These are phyloP conservation scores for Neofusicoccum umdonicola DNA, from an alignment of 2,329 filamentous ascomycete genomes.

Conservation along the genomic window DNA sequence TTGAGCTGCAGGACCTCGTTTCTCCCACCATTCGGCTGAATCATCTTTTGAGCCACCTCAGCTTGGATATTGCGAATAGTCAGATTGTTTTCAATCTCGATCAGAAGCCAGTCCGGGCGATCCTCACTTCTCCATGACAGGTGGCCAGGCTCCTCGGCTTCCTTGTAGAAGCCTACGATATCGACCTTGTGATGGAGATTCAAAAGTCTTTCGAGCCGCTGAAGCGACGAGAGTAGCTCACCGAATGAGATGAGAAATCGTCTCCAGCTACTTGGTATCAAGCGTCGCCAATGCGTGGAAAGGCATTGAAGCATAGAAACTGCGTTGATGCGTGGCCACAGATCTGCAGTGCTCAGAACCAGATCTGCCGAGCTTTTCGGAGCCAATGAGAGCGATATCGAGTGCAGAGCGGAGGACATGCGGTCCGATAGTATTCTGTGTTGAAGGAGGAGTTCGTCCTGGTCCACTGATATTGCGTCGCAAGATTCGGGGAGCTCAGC, in stretches of 20 bases:
- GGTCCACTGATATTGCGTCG: neutral
- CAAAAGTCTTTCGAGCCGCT: neutral
- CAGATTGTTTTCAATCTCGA: constrained; percentile 64
- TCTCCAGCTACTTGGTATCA: neutral
- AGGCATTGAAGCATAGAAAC: neutral
- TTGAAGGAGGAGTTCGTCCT: neutral
- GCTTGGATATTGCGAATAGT: constrained; percentile 61
- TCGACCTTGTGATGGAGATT: neutral
- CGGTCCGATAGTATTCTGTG: neutral
- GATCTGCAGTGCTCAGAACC: neutral
- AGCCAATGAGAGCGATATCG: neutral
- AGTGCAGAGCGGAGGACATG: neutral
- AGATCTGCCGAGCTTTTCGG: neutral
- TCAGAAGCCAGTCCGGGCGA: constrained; percentile 59
- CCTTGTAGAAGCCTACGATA: neutral
- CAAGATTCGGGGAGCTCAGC: neutral
- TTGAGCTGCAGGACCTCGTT: constrained; percentile 31
- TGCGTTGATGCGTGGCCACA: neutral
- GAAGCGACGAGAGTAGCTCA: neutral
- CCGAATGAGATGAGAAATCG: neutral
- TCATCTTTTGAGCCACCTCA: constrained; percentile 59
- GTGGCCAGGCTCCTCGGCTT: constrained; percentile 43
- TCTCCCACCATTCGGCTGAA: neutral
- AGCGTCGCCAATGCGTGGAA: neutral
- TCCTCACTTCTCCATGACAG: constrained; percentile 53